Base-by-base conservation (phyloP, 345 rosid species). In the Nephelium lappaceum region DNA sequence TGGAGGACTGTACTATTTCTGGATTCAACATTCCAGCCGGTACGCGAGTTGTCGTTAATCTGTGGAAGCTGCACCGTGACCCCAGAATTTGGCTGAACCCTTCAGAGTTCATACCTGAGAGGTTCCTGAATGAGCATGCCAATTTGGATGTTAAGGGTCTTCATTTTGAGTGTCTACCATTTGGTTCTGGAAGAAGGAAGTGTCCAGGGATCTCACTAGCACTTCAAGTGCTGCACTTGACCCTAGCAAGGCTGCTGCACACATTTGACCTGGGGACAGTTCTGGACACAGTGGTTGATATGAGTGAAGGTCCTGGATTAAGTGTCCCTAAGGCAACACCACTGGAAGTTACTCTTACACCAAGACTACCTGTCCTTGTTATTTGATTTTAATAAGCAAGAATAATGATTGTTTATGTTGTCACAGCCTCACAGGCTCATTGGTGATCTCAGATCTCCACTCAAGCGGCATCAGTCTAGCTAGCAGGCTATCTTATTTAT, bases 141-240 rank as follows among this genome's bases (percentile, higher is more conserved):
- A 21, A 75, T 9, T 23, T 78, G 45, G 82, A 79, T 53, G 61
- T 81, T 24, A 71, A 12, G 38, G 84, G 84, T 19, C 83, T 69
- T 19, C 38, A 74, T 73, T 77, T 76, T 69, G 85, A 82, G 10
- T 76, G 31, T 49, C 25, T 81, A 55, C 87, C 81, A 58, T 79
- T 79, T 60, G 83, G 83, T n/a, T 67, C 79, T 0, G 85, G 87
- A 18, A 79, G 85, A 72, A 84, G 85, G 75, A 69, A 66, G 60
- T 82, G 85, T 49, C 85, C 87, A 21, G 81, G 83, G 8, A 69
- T 82, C 62, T 25, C 36, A 31, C 36, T 31, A 31, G 36, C 36
- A 31, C 36, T 31, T 31, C 78, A 81, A 53, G 71, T 81, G 12
- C 36, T 78, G 42, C 78, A 75, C 61, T 61, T 78, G 45, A 75